Evolutionary conservation across 169 alveolate species (phyloP).

Genomic region (Eimeria zaria): DNA sequence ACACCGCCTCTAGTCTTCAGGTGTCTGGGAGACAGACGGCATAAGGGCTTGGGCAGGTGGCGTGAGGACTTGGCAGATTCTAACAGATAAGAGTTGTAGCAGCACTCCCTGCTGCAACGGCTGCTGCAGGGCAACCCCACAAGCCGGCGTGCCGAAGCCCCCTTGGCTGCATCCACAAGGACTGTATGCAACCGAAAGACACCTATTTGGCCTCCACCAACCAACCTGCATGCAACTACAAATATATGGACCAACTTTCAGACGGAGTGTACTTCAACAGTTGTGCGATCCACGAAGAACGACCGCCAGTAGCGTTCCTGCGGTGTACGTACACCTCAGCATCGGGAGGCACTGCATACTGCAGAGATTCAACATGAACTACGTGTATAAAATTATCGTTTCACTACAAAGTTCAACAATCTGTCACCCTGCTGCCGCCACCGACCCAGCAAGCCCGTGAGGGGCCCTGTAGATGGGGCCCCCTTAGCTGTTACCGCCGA

Average conservation of each 20-base stretch:
- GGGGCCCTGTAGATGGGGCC: slow-evolving; percentile 22
- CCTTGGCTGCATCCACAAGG: neutral
- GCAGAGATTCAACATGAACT: neutral
- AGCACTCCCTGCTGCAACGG: neutral
- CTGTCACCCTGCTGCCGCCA: neutral
- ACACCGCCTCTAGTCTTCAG: no score
- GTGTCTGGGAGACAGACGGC: no score
- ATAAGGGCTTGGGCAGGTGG: no score
- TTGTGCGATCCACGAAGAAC: neutral
- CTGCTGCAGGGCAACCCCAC: neutral
- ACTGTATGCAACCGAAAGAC: neutral
- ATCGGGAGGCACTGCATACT: neutral
- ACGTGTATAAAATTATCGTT: neutral
- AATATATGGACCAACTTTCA: neutral
- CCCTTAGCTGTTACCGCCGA: slow-evolving; percentile 26
- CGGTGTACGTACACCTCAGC: neutral
- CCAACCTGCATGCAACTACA: neutral
- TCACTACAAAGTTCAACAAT: neutral
- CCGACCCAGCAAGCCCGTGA: neutral
- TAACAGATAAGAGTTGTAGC: no score
- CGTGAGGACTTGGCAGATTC: no score
- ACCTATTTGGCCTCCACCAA: neutral
- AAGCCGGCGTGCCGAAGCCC: neutral
- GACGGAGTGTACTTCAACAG: neutral
- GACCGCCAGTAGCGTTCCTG: neutral